Base-by-base conservation (phyloP, 116 monocot genomes). In the Dioscorea cayenensis region DNA sequence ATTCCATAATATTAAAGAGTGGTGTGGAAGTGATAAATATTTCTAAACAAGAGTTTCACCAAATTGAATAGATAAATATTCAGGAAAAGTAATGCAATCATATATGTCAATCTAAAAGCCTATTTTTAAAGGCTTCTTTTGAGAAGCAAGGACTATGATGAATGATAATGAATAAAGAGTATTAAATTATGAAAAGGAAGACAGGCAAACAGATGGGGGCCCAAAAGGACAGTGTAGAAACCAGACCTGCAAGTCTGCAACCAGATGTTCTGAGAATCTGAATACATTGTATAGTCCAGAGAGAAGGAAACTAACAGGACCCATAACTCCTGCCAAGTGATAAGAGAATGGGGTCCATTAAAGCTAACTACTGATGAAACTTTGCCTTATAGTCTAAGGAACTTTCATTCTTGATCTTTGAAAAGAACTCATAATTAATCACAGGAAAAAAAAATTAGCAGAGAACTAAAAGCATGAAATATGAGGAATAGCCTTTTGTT, bases 311-410 rank as follows among this genome's bases (percentile, higher is more conserved):
- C 55, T 16, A 55, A 55, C 55, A 55, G 17, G 55, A 16, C 55
- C 17, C 55, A 55, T 55, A n/a, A 16, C 55, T 55, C n/a, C 55
- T 55, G 55, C 55, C 55, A 55, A 16, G 55, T 55, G 55, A 55
- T 55, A 55, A 55, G 55, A 55, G 55, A 55, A 55, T 55, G 55
- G 55, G 55, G 55, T 55, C 55, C 55, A 55, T 55, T 19, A 55
- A 55, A 55, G 55, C 55, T 18, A 55, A 55, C 16, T 55, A 55
- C 19, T 55, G 55, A 55, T 55, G 55, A 55, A 55, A 16, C 55
- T 16, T 16, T 55, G 55, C 55, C 55, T 55, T 55, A 55, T 6
- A 18, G 55, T 16, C 55, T 16, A 55, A 55, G 55, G 14, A 55
- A 55, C 55, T 55, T n/a, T n/a, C 55, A 55, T 55, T 55, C n/a